Conservation (phyloP, 164 flowering plant genomes). For the Magnolia officinalis region DNA sequence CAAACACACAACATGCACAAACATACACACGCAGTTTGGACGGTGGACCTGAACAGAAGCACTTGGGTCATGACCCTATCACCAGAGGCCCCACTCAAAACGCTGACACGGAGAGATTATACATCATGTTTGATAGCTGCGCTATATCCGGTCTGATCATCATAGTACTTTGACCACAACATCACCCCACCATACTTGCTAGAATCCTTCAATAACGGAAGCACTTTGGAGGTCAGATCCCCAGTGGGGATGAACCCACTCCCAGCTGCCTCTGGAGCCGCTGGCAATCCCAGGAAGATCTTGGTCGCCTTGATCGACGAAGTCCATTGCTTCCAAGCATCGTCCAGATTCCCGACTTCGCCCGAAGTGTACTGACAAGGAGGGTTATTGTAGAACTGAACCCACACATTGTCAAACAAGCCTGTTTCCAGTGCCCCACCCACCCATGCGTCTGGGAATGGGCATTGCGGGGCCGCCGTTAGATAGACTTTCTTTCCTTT, state of each 20-base stretch:
- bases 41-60: neutral
- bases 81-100: neutral
- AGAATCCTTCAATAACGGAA: slow-evolving; percentile 3
- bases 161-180: slow-evolving; percentile 11
- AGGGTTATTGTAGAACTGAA: slow-evolving; percentile 13
- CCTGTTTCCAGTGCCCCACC: slow-evolving; percentile 9
- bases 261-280: slow-evolving; percentile 7
- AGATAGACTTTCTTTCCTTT: slow-evolving; percentile 13
- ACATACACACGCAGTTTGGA: too few relatives aligned
- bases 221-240: neutral
- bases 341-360: neutral
- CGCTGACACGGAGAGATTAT: neutral
- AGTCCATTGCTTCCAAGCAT: slow-evolving; percentile 9
- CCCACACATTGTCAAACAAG: slow-evolving; percentile 15
- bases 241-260: slow-evolving; percentile 12
- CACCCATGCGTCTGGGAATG: slow-evolving; percentile 11
- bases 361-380: slow-evolving; percentile 12
- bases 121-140: slow-evolving; percentile 4
- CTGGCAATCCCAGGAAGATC: slow-evolving; percentile 9
- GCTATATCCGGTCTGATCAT: slow-evolving; percentile 9
- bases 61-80: neutral
- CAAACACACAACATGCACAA: too few relatives aligned
- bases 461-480: slow-evolving; percentile 14
- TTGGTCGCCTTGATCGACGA: neutral
- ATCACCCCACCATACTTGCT: slow-evolving; percentile 9